These are phyloP conservation scores for Amauroascus niger DNA, from an alignment of 2,329 filamentous ascomycete genomes.

Conservation along the genomic window DNA sequence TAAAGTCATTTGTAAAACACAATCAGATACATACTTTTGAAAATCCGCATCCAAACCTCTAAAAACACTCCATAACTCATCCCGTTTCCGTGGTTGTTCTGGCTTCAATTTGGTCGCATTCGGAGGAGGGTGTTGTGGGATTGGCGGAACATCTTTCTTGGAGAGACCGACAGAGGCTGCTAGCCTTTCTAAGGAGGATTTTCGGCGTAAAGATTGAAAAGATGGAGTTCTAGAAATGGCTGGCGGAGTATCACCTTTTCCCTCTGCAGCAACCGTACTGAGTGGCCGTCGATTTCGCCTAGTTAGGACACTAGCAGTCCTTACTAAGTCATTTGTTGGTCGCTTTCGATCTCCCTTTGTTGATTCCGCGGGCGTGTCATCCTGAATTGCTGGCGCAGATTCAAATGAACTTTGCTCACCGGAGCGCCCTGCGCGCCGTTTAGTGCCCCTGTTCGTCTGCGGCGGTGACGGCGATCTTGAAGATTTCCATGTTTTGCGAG, in stretches of 20 bases:
- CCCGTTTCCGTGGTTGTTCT: constrained; percentile 48
- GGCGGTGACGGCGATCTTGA: constrained; percentile 42
- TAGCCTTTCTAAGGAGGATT: constrained; percentile 41
- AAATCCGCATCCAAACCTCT: constrained; percentile 59
- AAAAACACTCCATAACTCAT: constrained; percentile 61
- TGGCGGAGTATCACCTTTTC: constrained; percentile 26
- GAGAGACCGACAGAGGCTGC: constrained; percentile 36
- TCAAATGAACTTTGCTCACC: not conserved
- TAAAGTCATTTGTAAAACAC: not conserved
- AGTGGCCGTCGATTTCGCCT: constrained; percentile 35
- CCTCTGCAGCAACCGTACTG: constrained; percentile 32
- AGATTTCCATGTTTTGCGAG: constrained; percentile 43
- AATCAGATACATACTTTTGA: constrained; percentile 45
- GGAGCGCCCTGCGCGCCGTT: not conserved
- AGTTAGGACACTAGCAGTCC: constrained; percentile 18
- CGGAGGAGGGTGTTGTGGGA: constrained; percentile 36
- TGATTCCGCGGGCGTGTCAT: constrained; percentile 13
- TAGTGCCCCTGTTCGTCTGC: not conserved
- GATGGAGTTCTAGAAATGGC: constrained; percentile 33
- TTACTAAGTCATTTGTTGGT: not conserved
- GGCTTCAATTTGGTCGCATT: constrained; percentile 15
- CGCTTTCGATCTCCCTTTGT: constrained; percentile 2
- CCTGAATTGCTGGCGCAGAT: not conserved
- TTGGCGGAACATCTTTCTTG: constrained; percentile 39
- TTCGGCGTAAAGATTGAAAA: constrained; percentile 32